Percentiles rank a stretch among this genome's conserved stretches.
These are phyloP conservation scores for Penicillium paradoxum DNA, from an alignment of 495 filamentous ascomycete genomes.

Conservation along the genomic window DNA sequence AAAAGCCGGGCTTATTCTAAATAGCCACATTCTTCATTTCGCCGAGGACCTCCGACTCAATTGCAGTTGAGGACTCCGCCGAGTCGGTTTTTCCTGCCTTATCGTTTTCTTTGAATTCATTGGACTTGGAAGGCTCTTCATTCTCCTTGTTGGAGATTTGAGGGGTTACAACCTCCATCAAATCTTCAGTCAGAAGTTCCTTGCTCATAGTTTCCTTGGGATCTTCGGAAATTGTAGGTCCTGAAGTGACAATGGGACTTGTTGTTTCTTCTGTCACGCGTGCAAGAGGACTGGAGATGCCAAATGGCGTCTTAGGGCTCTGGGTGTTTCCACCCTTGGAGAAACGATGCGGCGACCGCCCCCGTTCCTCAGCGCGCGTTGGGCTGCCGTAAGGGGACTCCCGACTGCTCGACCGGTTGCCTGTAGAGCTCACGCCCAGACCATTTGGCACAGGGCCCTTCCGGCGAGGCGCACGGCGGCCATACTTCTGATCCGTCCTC, in stretches of 20 bases:
- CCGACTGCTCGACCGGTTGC: slow-evolving; percentile 30
- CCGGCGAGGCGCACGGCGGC: slow-evolving; percentile 52
- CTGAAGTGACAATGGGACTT: slow-evolving; percentile 30
- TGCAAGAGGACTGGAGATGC: slow-evolving; percentile 50
- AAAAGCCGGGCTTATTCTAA: slow-evolving; percentile 21
- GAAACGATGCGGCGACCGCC: slow-evolving; percentile 52
- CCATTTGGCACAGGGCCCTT: slow-evolving; percentile 37
- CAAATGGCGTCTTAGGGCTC: slow-evolving; percentile 47
- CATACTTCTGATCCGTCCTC: slow-evolving; percentile 91
- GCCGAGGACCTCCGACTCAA: slow-evolving; percentile 42
- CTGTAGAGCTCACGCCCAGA: slow-evolving; percentile 35
- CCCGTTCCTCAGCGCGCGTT: slow-evolving; percentile 46
- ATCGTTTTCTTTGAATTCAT: slow-evolving; percentile 23
- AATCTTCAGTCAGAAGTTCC: slow-evolving; percentile 31
- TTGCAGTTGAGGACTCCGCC: slow-evolving; percentile 21
- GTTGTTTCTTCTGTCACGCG: slow-evolving; percentile 48
- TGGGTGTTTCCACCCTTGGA: slow-evolving; percentile 41
- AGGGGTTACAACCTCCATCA: slow-evolving; percentile 46
- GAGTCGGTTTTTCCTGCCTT: slow-evolving; percentile 26
- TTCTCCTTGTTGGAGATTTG: slow-evolving; percentile 37
- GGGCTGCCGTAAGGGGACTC: slow-evolving; percentile 53
- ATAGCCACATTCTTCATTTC: slow-evolving; percentile 57
- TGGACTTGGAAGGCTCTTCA: slow-evolving; percentile 26
- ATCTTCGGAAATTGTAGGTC: slow-evolving; percentile 32
- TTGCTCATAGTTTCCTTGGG: slow-evolving; percentile 30